Evolutionary conservation across 768 basidiomycete species (phyloP).

Genomic region (Hygrophorus russula): DNA sequence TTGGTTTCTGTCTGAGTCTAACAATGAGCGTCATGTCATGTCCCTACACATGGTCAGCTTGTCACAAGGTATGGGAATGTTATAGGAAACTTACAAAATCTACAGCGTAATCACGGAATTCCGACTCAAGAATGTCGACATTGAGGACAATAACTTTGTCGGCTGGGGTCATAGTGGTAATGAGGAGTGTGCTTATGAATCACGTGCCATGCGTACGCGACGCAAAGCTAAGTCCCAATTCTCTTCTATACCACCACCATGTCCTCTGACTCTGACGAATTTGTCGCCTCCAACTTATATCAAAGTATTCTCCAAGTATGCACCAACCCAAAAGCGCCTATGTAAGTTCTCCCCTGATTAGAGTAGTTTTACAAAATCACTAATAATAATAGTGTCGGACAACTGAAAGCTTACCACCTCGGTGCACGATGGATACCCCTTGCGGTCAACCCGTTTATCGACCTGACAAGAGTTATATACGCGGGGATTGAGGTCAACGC

Average conservation of each 20-base stretch:
- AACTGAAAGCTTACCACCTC: background rate
- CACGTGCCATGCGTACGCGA: too few relatives aligned
- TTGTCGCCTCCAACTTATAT: background rate
- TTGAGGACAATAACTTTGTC: too few relatives aligned
- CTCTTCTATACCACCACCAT: background rate
- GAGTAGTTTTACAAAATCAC: background rate
- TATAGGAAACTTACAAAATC: too few relatives aligned
- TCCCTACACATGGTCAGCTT: too few relatives aligned
- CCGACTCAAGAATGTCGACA: too few relatives aligned
- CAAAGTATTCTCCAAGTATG: background rate
- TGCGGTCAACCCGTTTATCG: constrained; percentile 1
- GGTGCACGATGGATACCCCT: constrained; percentile 1
- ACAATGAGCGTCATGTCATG: too few relatives aligned
- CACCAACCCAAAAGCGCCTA: background rate
- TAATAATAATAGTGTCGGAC: background rate
- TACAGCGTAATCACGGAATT: too few relatives aligned
- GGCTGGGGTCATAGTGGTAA: too few relatives aligned
- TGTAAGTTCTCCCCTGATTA: background rate
- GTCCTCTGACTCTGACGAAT: background rate
- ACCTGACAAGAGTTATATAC: background rate
- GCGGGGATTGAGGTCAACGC: background rate
- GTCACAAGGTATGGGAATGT: too few relatives aligned
- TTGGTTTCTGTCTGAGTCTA: too few relatives aligned
- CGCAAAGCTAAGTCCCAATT: too few relatives aligned
- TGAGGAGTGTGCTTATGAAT: too few relatives aligned